These are phyloP conservation scores for Teunomyces lycoperdinae DNA, from an alignment of 805 yeast species.

Conservation along the genomic window DNA sequence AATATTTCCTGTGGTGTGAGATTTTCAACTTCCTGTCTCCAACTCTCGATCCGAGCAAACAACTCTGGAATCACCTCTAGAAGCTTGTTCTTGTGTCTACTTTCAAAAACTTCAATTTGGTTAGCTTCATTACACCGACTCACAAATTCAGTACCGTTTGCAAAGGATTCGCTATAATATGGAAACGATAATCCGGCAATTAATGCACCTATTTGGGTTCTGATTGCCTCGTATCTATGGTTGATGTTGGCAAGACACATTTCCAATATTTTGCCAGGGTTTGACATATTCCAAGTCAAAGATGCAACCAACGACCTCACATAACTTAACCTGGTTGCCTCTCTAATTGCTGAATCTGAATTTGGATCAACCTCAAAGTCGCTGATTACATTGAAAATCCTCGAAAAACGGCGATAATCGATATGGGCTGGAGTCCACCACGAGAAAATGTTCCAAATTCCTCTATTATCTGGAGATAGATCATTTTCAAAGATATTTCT, in stretches of 20 bases:
- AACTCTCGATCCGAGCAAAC: slow-evolving; percentile 43
- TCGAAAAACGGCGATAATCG: slow-evolving; percentile 65
- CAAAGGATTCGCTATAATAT: slow-evolving; percentile 41
- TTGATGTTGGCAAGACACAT: slow-evolving; percentile 48
- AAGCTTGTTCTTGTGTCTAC: slow-evolving; percentile 22
- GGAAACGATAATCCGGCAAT: slow-evolving; percentile 46
- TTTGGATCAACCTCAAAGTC: slow-evolving; percentile 46
- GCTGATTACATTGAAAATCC: slow-evolving; percentile 44
- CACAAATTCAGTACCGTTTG: slow-evolving; percentile 39
- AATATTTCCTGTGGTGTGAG: slow-evolving; percentile 54
- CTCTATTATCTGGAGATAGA: slow-evolving; percentile 68
- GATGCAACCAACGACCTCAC: slow-evolving; percentile 49
- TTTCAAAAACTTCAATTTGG: slow-evolving; percentile 33
- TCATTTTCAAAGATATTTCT: slow-evolving; percentile 49
- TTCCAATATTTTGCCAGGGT: slow-evolving; percentile 42
- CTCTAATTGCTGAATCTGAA: slow-evolving; percentile 62
- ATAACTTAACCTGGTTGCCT: slow-evolving; percentile 58
- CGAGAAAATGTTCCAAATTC: slow-evolving; percentile 71
- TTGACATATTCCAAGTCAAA: slow-evolving; percentile 54
- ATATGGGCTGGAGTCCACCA: slow-evolving; percentile 71
- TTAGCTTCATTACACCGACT: slow-evolving; percentile 27
- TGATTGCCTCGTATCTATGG: slow-evolving; percentile 71
- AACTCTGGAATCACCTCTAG: slow-evolving; percentile 37
- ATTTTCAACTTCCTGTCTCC: slow-evolving; percentile 34
- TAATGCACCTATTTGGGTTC: slow-evolving; percentile 63